These are phyloP conservation scores for Fusarium sororula DNA, from an alignment of 2,329 filamentous ascomycete genomes.

Conservation along the genomic window DNA sequence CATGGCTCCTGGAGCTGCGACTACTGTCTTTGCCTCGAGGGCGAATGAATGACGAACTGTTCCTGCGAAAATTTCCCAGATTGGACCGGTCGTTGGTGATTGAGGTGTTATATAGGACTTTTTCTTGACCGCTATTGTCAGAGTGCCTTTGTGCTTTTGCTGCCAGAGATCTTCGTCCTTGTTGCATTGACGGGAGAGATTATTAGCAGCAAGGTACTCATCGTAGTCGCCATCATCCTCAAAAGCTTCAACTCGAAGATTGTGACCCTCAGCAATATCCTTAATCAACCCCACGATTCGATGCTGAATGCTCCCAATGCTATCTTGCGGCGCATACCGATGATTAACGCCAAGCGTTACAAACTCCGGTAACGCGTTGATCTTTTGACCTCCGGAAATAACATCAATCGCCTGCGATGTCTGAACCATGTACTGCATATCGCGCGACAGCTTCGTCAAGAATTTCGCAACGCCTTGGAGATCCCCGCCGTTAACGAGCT, in stretches of 20 bases:
- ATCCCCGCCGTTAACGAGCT: slow-evolving; percentile 42
- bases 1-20: slow-evolving; percentile 14
- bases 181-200: not conserved
- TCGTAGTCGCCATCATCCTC: slow-evolving; percentile 6
- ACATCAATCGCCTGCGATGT: slow-evolving; percentile 68
- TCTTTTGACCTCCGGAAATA: slow-evolving; percentile 69
- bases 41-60: slow-evolving; percentile 6
- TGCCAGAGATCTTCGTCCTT: not conserved
- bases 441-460: slow-evolving; percentile 25
- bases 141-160: not conserved
- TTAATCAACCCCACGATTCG: not conserved
- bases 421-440: slow-evolving; percentile 61
- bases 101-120: not conserved
- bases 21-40: not conserved
- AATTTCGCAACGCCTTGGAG: slow-evolving; percentile 39
- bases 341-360: slow-evolving; percentile 66
- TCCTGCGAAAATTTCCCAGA: slow-evolving; percentile 15
- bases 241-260: not conserved
- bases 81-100: not conserved
- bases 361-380: slow-evolving; percentile 72
- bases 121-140: not conserved
- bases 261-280: not conserved
- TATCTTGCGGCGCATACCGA: slow-evolving; percentile 43
- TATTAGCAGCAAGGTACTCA: not conserved
- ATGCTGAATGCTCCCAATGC: not conserved